These are phyloP conservation scores for Aureobasidium subglaciale DNA, from an alignment of 2,329 filamentous ascomycete species.

Conservation along the genomic window DNA sequence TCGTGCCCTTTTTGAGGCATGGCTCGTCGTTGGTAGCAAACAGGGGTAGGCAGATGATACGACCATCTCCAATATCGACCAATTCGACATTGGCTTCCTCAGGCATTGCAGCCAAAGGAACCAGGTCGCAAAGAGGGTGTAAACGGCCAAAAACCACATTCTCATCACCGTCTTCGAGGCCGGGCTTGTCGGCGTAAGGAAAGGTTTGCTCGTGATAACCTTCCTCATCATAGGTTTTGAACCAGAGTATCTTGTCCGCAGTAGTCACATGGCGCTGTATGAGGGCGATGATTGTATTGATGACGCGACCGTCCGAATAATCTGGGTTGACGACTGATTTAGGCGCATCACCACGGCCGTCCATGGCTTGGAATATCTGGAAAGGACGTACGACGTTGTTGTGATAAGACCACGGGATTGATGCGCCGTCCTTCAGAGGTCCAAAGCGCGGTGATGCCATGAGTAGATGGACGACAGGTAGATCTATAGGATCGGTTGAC, in stretches of 20 bases:
- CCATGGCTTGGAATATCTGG: constrained; percentile 16
- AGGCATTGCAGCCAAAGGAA: background rate
- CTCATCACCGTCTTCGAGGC: background rate
- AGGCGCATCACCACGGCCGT: constrained; percentile 10
- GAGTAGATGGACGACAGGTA: constrained; percentile 8
- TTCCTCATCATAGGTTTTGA: constrained; percentile 9
- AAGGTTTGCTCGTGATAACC: constrained; percentile 3
- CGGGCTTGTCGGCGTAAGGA: background rate
- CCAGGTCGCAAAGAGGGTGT: constrained; percentile 10
- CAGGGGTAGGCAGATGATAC: constrained; percentile 1
- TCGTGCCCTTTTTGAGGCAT: background rate
- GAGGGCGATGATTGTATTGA: constrained; percentile 18
- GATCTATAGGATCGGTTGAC: constrained; percentile 12
- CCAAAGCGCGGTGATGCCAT: background rate
- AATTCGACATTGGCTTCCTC: constrained; percentile 12
- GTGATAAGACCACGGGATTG: constrained; percentile 18
- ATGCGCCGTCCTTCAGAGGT: background rate
- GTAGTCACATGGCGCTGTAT: constrained; percentile 1
- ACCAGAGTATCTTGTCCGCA: background rate
- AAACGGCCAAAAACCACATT: background rate
- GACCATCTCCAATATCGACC: constrained; percentile 1
- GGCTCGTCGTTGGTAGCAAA: background rate
- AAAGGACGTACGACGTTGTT: constrained; percentile 18
- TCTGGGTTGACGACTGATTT: constrained; percentile 13
- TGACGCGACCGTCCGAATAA: constrained; percentile 19